Base-by-base conservation (phyloP, 345 rosid species). In the Ailanthus altissimus region DNA sequence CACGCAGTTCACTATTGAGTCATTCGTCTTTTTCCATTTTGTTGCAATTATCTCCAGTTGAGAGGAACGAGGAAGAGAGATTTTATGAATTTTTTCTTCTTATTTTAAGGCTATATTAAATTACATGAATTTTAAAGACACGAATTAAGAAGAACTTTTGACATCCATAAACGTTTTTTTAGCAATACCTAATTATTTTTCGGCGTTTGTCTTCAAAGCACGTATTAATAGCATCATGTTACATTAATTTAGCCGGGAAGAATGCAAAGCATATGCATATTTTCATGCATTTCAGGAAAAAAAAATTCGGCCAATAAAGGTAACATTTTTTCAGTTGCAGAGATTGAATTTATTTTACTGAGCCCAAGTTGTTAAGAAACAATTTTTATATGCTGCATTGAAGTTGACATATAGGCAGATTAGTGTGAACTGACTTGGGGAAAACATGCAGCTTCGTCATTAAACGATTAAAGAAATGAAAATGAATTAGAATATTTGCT, bases 1-100 rank as follows among this genome's bases (percentile, higher is more conserved):
- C 77, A 74, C 77, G 77, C 49, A 28, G 69, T 18, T 62, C 1
- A 62, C 77, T 62, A 62, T 74, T 74, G 58, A 74, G 15, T 1
- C n/a, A 28, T 61, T 74, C n/a, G 59, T 61, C 47, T 1, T 49
- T 28, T 61, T 73, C 56, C 26, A 4, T 4, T 73, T 6, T 26
- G 15, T 38, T 73, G 9, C 54, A 9, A 12, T 23, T 70, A 40
- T n/a, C 9, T 9, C 3, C 18, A 13, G 9, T n/a, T 2, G n/a
- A 23, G 18, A 50, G 5, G 4, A 20, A 51, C 5, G 6, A 51
- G 53, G 18, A 4, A 6, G 4, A 7, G 6, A 16, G 5, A 15
- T 51, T 15, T 16, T 6, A 15, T 51, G 4, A 14, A 2, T 11
- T 15, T 16, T 15, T 51, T 18, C 2, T 16, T 51, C 18, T 51